Evolutionary conservation across 495 filamentous ascomycete genomes (phyloP).

Genomic region (Pyrenopolyporus hunteri): DNA sequence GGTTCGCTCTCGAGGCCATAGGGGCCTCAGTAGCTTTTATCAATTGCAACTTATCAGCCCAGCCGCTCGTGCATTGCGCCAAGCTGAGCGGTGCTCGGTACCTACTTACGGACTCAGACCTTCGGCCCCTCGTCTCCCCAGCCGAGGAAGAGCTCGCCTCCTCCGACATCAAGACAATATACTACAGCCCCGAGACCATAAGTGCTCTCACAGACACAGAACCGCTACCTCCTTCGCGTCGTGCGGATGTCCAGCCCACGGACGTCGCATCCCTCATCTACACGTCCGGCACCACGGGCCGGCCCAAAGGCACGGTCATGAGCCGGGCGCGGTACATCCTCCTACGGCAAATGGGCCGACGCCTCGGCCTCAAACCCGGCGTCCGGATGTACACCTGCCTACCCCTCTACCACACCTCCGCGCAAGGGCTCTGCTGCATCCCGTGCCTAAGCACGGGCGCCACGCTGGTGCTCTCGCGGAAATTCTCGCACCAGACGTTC

Average conservation of each 20-base stretch:
- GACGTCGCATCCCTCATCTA: conserved; percentile 22
- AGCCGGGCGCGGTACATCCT: conserved; percentile 38
- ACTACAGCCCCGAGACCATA: conserved; percentile 37
- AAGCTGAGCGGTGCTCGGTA: conserved; percentile 42
- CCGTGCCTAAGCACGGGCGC: conserved; percentile 59
- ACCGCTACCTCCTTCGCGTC: conserved; percentile 30
- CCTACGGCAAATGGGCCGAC: conserved; percentile 17
- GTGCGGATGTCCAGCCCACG: conserved; percentile 10
- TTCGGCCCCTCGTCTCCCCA: conserved; percentile 41
- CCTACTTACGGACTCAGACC: conserved; percentile 41
- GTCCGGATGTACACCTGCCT: conserved; percentile 77
- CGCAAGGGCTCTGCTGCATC: conserved; percentile 59
- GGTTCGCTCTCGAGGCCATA: conserved; percentile 54
- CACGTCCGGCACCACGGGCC: conserved; percentile 57
- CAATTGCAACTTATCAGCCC: conserved; percentile 49
- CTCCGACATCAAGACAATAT: conserved; percentile 28
- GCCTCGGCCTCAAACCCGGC: conserved; percentile 16
- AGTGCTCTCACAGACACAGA: conserved; percentile 25
- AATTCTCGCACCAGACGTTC: conserved; percentile 73
- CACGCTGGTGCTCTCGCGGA: conserved; percentile 68
- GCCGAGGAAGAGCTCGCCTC: conserved; percentile 35
- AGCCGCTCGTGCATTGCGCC: conserved; percentile 44
- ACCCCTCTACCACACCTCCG: conserved; percentile 81
- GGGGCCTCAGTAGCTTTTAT: conserved; percentile 52
- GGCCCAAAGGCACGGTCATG: conserved; percentile 54